Conservation (phyloP, 179 eudicot genomes). For the Heliamphora ciliata region DNA sequence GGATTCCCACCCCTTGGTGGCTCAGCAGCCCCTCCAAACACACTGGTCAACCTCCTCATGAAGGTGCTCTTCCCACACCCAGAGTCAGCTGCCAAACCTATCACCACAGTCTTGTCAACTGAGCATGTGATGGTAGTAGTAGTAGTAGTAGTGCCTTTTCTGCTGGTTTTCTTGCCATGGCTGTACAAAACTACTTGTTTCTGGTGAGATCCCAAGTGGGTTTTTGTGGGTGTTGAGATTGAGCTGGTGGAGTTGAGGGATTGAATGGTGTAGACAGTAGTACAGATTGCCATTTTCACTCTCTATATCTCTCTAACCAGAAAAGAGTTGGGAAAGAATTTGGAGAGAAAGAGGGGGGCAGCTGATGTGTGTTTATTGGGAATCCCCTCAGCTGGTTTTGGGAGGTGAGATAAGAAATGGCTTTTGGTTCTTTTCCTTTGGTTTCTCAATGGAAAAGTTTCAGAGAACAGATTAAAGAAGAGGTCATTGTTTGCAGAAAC, state of each 20-base stretch:
- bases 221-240: constrained; percentile 46
- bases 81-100: constrained; percentile 89
- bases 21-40: constrained; percentile 91
- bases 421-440: constrained; percentile 10
- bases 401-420: constrained; percentile 9
- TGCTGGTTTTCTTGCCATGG: constrained; percentile 20
- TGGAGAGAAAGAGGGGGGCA: constrained; percentile 13
- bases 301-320: constrained; percentile 7
- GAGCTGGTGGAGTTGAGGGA: constrained; percentile 41
- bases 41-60: constrained; percentile 90
- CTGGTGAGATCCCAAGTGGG: constrained; percentile 57
- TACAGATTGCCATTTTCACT: constrained; percentile 62
- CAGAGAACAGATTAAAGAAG: constrained; percentile 19
- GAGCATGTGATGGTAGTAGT: constrained; percentile 44
- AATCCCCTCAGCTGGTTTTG: neutral
- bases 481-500: constrained; percentile 20
- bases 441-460: neutral
- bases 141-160: neutral
- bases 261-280: constrained; percentile 61
- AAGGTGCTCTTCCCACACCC: constrained; percentile 97
- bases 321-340: neutral
- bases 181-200: constrained; percentile 60
- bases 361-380: neutral
- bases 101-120: constrained; percentile 62
- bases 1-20: constrained; percentile 94